Evolutionary conservation across 2,329 filamentous ascomycete species (phyloP).

Genomic region (Westerdykella ornata): DNA sequence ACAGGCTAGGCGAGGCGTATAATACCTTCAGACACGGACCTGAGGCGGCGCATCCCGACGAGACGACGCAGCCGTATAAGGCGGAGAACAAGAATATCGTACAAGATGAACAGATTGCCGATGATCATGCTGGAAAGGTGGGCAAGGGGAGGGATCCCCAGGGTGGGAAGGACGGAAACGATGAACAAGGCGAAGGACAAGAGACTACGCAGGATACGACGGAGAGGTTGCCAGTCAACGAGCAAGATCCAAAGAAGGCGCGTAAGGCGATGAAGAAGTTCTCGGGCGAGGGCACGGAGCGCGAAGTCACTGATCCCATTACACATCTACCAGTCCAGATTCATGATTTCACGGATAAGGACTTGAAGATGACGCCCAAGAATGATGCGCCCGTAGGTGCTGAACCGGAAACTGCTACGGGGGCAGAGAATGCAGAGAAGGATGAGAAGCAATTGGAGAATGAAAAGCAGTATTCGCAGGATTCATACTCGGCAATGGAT

Average conservation of each 20-base stretch:
- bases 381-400: slow-evolving; percentile 41
- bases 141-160: slow-evolving; percentile 6
- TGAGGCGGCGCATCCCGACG: slow-evolving; percentile 18
- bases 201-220: slow-evolving; percentile 41
- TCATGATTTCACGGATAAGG: slow-evolving; percentile 60
- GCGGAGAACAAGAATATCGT: slow-evolving; percentile 33
- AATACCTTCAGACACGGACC: slow-evolving; percentile 28
- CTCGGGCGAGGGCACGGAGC: slow-evolving; percentile 43
- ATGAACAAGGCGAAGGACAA: slow-evolving; percentile 17
- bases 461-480: slow-evolving; percentile 40
- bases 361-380: slow-evolving; percentile 47
- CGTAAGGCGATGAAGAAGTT: slow-evolving; percentile 47
- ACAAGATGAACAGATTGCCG: slow-evolving; percentile 23
- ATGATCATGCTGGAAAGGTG: slow-evolving; percentile 28
- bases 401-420: slow-evolving; percentile 40
- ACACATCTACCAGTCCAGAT: slow-evolving; percentile 64
- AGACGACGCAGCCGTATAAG: slow-evolving; percentile 27
- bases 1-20: slow-evolving; percentile 34
- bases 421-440: slow-evolving; percentile 42
- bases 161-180: slow-evolving; percentile 14
- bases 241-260: slow-evolving; percentile 41
- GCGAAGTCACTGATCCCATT: slow-evolving; percentile 64
- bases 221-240: slow-evolving; percentile 29
- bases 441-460: slow-evolving; percentile 38
- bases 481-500: slow-evolving; percentile 43